Evolutionary conservation across 768 basidiomycete species (phyloP).

Genomic region (Hypholoma sublateritium): DNA sequence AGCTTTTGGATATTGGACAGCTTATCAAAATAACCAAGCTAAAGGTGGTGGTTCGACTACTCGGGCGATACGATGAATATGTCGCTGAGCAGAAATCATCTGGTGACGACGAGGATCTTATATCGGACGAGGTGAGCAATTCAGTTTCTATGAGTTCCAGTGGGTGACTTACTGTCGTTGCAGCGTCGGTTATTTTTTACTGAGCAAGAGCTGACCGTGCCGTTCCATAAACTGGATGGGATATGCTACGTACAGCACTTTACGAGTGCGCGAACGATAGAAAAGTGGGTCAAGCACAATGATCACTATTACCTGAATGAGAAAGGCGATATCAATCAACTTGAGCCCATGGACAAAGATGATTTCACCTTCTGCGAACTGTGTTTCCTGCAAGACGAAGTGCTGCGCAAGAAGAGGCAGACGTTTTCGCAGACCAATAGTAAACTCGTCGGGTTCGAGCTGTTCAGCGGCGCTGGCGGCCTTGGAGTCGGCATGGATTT

Average conservation of each 20-base stretch:
- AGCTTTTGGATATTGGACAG: constrained; percentile 54
- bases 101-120: constrained; percentile 5
- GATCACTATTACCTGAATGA: constrained; percentile 61
- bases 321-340: constrained; percentile 18
- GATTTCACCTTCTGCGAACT: constrained; percentile 35
- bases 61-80: constrained; percentile 46
- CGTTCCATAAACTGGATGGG: constrained; percentile 48
- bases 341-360: constrained; percentile 17
- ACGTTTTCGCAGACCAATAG: constrained; percentile 34
- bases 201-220: constrained; percentile 22
- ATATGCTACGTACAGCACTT: constrained; percentile 49
- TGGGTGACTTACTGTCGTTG: not conserved
- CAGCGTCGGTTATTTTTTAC: constrained; percentile 47
- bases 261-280: constrained; percentile 31
- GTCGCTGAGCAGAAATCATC: constrained; percentile 16
- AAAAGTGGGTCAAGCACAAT: constrained; percentile 49
- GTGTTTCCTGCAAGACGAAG: constrained; percentile 36
- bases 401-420: constrained; percentile 25
- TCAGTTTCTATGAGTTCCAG: constrained; percentile 19
- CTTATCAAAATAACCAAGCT: constrained; percentile 38
- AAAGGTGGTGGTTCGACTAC: constrained; percentile 38
- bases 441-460: constrained; percentile 58
- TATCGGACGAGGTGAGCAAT: constrained; percentile 43
- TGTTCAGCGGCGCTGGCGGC: constrained; percentile 78
- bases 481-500: constrained; percentile 66